phyloP scores from a whole-genome alignment of 129 eudicot species.

The Sambucus nigra region DNA sequence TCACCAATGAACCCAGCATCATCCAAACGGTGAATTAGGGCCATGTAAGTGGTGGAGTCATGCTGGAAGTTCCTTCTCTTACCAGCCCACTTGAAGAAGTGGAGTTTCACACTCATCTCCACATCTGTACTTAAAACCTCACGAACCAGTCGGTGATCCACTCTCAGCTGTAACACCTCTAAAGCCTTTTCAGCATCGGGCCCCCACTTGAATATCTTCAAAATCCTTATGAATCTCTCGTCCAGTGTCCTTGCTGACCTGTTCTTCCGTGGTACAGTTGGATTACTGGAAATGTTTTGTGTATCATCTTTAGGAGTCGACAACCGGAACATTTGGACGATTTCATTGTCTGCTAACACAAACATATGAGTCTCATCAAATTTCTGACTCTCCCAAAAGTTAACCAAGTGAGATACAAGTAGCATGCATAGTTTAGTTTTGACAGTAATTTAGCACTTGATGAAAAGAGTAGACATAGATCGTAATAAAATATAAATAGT shows the following conservation, averaged over 20 bases:
- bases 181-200: slow-evolving; percentile 94
- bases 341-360: slow-evolving; percentile 57
- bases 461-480: too few species aligned
- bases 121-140: slow-evolving; percentile 73
- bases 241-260: slow-evolving; percentile 48
- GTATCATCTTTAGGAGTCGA: slow-evolving; percentile 42
- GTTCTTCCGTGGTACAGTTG: slow-evolving; percentile 18
- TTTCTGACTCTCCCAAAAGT: background rate
- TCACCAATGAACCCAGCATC: slow-evolving; percentile 60
- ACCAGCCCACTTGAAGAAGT: slow-evolving; percentile 89
- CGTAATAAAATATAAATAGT: background rate
- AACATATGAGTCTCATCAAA: slow-evolving; percentile 7
- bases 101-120: slow-evolving; percentile 60
- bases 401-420: background rate
- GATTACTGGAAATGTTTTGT: slow-evolving; percentile 14
- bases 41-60: slow-evolving; percentile 67
- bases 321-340: slow-evolving; percentile 71
- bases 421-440: too few species aligned
- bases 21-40: slow-evolving; percentile 56
- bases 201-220: slow-evolving; percentile 96
- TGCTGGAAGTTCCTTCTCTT: slow-evolving; percentile 73
- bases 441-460: too few species aligned
- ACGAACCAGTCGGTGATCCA: slow-evolving; percentile 72
- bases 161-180: slow-evolving; percentile 68
- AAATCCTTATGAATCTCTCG: slow-evolving; percentile 74